Base-by-base conservation (phyloP, 2,329 filamentous ascomycete species). In the Scortechinia acanthostroma region DNA sequence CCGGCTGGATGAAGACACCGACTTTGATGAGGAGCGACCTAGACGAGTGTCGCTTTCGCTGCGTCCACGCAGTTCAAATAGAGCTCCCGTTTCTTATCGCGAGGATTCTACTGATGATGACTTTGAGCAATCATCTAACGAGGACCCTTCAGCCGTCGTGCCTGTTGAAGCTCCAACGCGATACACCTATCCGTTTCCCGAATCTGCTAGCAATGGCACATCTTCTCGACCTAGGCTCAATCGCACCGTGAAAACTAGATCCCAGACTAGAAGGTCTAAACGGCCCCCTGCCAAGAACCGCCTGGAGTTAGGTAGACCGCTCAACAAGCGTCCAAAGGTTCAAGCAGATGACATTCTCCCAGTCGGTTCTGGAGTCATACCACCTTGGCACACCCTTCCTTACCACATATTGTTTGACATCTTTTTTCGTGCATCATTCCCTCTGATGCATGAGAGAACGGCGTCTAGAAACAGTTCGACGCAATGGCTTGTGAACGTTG, bases 321-420 rank as follows among this genome's bases (percentile, higher is more conserved):
- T 10, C 13, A 40, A 19, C 10, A 40, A 40, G 17, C 10, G 35
- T 6, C 6, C 6, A 6, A 40, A 19, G 17, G 35, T 40, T 6
- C 6, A 10, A 40, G 17, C 42, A 3, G 47, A 48, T n/a, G 50
- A 55, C 3, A 43, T 46, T 21, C 40, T 47, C 1, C 43, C 52
- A 10, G 21, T 55, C 19, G 49, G 49, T 5, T 55, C 58, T 2
- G 59, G 60, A 13, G 52, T 57, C 2, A 65, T 68, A 16, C 71
- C 69, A 17, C 63, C 64, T 14, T 75, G 71, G 72, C 58, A 68
- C 30, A 61, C 57, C 4, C 58, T 80, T 6, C 74, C 75, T 3
- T 79, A 77, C 48, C 68, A 77, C 44, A 61, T 78, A 4, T 65
- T 78, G 3, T 60, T 74, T n/a, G 67, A 72, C 45, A 70, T 79